These are phyloP conservation scores for Vanrija sp. DNA, from an alignment of 1,284 basidiomycete genomes.

Conservation along the genomic window DNA sequence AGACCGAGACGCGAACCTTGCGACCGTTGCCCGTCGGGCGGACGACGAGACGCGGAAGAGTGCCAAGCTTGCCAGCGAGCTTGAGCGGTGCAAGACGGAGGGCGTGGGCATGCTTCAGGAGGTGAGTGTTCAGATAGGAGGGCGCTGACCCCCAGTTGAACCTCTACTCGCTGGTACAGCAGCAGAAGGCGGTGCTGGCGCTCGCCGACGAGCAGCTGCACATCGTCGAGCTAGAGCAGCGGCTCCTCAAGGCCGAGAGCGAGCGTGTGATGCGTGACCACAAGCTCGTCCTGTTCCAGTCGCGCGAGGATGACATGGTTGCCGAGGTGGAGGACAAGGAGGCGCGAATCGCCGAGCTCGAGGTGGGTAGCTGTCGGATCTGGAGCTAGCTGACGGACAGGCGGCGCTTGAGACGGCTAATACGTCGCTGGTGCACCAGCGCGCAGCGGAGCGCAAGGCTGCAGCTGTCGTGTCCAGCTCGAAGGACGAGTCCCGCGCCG, in stretches of 20 bases:
- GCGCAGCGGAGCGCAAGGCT: conserved; percentile 21
- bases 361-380: conserved; percentile 28
- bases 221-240: conserved; percentile 36
- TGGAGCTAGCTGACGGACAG: conserved; percentile 10
- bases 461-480: conserved; percentile 9
- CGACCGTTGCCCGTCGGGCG: neutral
- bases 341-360: conserved; percentile 20
- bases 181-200: conserved; percentile 38
- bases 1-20: neutral
- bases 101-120: conserved; percentile 37
- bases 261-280: conserved; percentile 40
- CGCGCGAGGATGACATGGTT: conserved; percentile 30
- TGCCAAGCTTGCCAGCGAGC: conserved; percentile 14
- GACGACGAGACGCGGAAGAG: neutral
- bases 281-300: conserved; percentile 34
- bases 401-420: conserved; percentile 24
- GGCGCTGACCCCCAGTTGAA: conserved; percentile 25
- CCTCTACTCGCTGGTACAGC: conserved; percentile 28
- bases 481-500: conserved; percentile 11
- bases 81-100: conserved; percentile 21
- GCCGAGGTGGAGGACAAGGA: conserved; percentile 31
- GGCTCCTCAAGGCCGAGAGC: conserved; percentile 26
- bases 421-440: conserved; percentile 29
- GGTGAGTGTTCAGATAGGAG: conserved; percentile 12
- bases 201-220: conserved; percentile 37